phyloP scores from a whole-genome alignment of 805 yeast genomes.

The Suhomyces sp. region DNA sequence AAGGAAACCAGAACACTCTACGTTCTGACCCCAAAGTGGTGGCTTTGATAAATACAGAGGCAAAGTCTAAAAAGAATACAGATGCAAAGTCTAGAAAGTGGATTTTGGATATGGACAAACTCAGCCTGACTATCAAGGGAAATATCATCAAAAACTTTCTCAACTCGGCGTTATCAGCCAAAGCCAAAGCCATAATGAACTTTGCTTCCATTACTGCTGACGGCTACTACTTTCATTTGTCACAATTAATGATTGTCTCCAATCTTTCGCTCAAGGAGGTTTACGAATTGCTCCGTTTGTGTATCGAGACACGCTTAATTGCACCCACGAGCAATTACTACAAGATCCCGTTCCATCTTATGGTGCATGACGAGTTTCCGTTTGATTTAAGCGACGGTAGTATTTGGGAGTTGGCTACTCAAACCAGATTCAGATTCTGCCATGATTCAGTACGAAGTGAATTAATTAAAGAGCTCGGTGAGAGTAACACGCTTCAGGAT shows the following conservation, averaged over 20 bases:
- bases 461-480: conserved; percentile 25
- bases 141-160: neutral
- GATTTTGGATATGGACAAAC: neutral
- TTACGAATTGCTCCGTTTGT: conserved; percentile 28
- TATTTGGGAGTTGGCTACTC: conserved; percentile 33
- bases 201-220: conserved; percentile 43
- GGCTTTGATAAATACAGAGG: too few species aligned
- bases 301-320: conserved; percentile 31
- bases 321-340: conserved; percentile 41
- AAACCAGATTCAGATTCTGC: conserved; percentile 35
- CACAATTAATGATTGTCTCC: conserved; percentile 39
- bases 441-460: conserved; percentile 41
- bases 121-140: too few species aligned
- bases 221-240: conserved; percentile 33
- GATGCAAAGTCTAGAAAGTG: neutral
- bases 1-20: too few species aligned
- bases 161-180: conserved; percentile 10
- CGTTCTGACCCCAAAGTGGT: too few species aligned
- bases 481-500: conserved; percentile 22
- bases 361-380: conserved; percentile 24
- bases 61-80: too few species aligned
- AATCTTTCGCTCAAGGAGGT: conserved; percentile 31
- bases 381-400: conserved; percentile 27
- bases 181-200: conserved; percentile 25
- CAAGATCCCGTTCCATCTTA: conserved; percentile 46